Evolutionary conservation across 805 yeast genomes (phyloP), one percentile per base, ranked within the genome.

Genomic region (Kurtzmaniella cleridarum): DNA sequence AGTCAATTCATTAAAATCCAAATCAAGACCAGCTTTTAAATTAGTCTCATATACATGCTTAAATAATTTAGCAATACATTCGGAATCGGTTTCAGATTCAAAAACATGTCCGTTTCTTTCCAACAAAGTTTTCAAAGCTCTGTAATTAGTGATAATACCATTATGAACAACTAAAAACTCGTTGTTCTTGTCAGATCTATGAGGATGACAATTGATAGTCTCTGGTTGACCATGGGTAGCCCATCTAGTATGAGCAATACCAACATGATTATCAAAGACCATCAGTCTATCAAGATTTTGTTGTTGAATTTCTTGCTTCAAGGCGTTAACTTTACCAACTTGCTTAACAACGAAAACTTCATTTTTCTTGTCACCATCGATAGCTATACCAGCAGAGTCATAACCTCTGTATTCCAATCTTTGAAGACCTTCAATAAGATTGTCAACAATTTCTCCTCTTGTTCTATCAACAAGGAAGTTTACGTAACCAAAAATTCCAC

Each of bases 241-340:
- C 99, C 99, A 93, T 73, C 99, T 85, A 11, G 99, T 93, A 67
- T 93, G 99, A 17, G 98, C 98, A 61, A 93, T 93, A 59, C 96
- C 98, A 44, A 81, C 89, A 59, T 93, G 98, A 60, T 83, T 79
- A 51, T 78, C 81, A 57, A 87, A 89, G 15, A 78, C 72, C 44
- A 76, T 79, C 23, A 73, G 63, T 51, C 82, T 73, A 53, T 84
- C 77, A 41, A 81, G 74, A 34, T 76, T 60, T 16, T 60, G 55
- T 36, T 46, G 52, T 26, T 65, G 69, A 49, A 86, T 79, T 64
- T 81, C 81, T 45, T 78, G 73, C 59, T 75, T 82, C 59, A 93
- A 79, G 41, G 79, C 82, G 48, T 76, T 77, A 50, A 93, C 99
- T 65, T 93, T 95, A 56, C 98, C 98, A 44, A 80, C 88, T 62